Conservation (phyloP, 2,329 filamentous ascomycete species). For the Verticillium nubilum region DNA sequence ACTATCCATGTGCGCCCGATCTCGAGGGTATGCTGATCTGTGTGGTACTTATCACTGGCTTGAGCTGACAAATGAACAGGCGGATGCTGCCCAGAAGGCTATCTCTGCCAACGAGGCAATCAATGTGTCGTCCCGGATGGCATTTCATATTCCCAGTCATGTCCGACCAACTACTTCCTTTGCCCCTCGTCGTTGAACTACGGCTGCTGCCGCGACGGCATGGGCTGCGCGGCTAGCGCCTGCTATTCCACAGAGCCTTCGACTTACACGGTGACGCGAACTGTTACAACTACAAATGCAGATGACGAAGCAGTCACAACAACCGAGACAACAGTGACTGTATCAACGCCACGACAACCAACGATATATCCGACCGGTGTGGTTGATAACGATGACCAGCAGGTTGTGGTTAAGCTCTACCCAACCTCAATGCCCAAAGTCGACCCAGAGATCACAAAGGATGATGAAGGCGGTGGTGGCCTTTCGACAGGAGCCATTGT, state of each 20-base stretch:
- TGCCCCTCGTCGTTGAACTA: conserved; percentile 45
- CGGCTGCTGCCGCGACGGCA: conserved; percentile 46
- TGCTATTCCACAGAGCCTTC: conserved; percentile 44
- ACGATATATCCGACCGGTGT: conserved; percentile 20
- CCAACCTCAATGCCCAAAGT: conserved; percentile 38
- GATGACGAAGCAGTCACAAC: conserved; percentile 31
- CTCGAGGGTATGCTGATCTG: conserved; percentile 24
- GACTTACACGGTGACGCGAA: conserved; percentile 37
- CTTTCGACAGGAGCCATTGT: conserved; percentile 38
- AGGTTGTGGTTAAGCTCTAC: conserved; percentile 35
- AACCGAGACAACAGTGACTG: conserved; percentile 31
- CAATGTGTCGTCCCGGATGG: conserved; percentile 40
- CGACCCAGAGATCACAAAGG: conserved; percentile 14
- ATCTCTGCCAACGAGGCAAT: conserved; percentile 30
- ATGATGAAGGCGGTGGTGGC: conserved; percentile 16
- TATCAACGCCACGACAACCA: conserved; percentile 28
- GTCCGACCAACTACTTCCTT: conserved; percentile 36
- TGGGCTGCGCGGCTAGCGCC: conserved; percentile 38
- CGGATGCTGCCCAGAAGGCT: conserved; percentile 40
- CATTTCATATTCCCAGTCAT: conserved; percentile 31
- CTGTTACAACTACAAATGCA: conserved; percentile 38
- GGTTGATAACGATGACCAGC: conserved; percentile 15
- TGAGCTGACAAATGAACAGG: conserved; percentile 21
- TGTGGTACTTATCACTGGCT: background rate
- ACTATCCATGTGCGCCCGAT: conserved; percentile 33